Evolutionary conservation across 2,329 filamentous ascomycete genomes (phyloP).

Genomic region (Bipolaris oryzae): DNA sequence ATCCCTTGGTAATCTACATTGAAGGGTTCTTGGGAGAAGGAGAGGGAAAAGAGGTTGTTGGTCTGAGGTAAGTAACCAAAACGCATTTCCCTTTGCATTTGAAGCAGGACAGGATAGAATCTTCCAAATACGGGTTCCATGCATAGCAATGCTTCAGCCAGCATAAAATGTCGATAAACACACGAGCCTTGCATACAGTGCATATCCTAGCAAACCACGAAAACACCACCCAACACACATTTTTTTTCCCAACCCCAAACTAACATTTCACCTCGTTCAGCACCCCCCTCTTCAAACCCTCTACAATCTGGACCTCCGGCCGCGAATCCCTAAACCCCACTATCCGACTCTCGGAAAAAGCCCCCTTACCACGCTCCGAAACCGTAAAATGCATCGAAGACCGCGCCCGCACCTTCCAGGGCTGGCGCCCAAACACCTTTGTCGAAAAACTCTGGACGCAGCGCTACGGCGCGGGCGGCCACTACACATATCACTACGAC

Average conservation of each 20-base stretch:
- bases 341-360: conserved; percentile 61
- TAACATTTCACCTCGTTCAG: conserved; percentile 31
- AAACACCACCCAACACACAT: background rate
- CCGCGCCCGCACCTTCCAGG: conserved; percentile 64
- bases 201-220: background rate
- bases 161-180: too few relatives aligned
- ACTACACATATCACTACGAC: conserved; percentile 66
- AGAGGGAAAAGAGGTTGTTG: conserved; percentile 59
- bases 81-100: background rate
- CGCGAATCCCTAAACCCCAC: conserved; percentile 55
- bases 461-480: conserved; percentile 62
- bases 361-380: conserved; percentile 47
- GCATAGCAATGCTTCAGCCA: background rate
- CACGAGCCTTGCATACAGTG: too few relatives aligned
- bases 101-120: background rate
- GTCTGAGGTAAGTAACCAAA: conserved; percentile 54
- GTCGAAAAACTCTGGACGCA: conserved; percentile 68
- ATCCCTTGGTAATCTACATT: conserved; percentile 64
- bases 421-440: conserved; percentile 63
- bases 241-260: background rate
- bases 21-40: conserved; percentile 58
- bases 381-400: conserved; percentile 64
- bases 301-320: conserved; percentile 60
- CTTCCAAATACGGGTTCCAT: too few relatives aligned
- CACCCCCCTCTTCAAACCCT: conserved; percentile 58